These are phyloP conservation scores for Knufia fluminis DNA, from an alignment of 2,329 filamentous ascomycete species.

Conservation along the genomic window DNA sequence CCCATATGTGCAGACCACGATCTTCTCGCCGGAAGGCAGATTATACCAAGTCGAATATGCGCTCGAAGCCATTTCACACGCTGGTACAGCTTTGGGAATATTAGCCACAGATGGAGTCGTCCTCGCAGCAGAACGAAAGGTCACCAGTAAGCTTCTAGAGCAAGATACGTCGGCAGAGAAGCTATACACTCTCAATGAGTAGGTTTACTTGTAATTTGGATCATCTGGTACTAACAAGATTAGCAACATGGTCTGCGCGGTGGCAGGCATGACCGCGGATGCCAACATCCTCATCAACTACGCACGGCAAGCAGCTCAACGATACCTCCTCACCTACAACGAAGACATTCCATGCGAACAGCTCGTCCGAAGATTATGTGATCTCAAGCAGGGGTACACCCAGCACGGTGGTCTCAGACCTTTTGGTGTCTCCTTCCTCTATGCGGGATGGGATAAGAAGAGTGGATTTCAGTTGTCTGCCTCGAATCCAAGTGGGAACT, in stretches of 20 bases:
- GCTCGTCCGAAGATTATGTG: constrained; percentile 89
- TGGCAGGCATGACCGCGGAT: constrained; percentile 97
- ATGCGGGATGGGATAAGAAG: constrained; percentile 93
- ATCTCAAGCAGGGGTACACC: constrained; percentile 98
- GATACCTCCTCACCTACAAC: constrained; percentile 98
- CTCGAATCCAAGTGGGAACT: constrained; percentile 97
- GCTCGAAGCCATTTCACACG: constrained; percentile 95
- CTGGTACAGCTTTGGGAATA: constrained; percentile 92
- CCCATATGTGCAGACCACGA: constrained; percentile 64
- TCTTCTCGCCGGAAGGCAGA: constrained; percentile 98
- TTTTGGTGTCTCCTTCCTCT: constrained; percentile 98
- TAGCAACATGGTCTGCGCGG: constrained; percentile 99
- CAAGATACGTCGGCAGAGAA: constrained; percentile 99
- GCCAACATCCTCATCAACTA: constrained; percentile 99
- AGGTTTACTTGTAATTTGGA: constrained; percentile 28
- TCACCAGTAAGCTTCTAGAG: constrained; percentile 97
- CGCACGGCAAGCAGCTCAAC: constrained; percentile 90
- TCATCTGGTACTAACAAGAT: not conserved
- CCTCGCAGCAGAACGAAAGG: constrained; percentile 93
- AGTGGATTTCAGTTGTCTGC: constrained; percentile 98
- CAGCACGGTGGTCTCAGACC: constrained; percentile 97
- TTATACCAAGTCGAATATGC: constrained; percentile 99
- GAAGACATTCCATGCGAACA: constrained; percentile 99
- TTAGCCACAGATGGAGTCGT: constrained; percentile 98
- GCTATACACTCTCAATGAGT: constrained; percentile 99